Evolutionary conservation across 2,329 filamentous ascomycete genomes (phyloP).

Genomic region (Cercospora sp.): DNA sequence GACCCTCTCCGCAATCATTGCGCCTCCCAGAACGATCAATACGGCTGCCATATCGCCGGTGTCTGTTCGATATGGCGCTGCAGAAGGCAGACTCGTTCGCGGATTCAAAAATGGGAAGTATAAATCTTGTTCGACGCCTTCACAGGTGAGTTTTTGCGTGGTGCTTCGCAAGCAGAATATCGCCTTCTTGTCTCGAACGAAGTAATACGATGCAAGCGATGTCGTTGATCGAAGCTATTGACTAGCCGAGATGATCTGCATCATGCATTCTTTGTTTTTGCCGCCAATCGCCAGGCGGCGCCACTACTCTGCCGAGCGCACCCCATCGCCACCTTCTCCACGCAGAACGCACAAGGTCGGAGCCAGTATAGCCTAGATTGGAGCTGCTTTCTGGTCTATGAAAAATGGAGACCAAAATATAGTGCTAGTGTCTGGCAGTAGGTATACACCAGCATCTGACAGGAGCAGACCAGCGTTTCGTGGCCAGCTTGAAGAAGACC

Average conservation of each 20-base stretch:
- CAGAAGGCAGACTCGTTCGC: background rate
- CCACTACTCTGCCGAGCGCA: background rate
- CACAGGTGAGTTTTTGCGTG: no score
- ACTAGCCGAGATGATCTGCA: background rate
- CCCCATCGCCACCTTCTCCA: background rate
- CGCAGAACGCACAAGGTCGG: no score
- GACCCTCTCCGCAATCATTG: constrained; percentile 29
- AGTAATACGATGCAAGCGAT: background rate
- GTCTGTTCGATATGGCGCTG: background rate
- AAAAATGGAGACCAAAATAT: background rate
- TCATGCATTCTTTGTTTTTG: background rate
- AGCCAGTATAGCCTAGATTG: no score
- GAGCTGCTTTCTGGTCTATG: no score
- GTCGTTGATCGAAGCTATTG: background rate
- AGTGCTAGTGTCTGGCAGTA: background rate
- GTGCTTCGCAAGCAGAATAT: background rate
- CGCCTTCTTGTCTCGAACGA: no score
- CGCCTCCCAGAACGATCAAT: constrained; percentile 30
- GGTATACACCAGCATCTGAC: background rate
- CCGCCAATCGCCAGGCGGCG: background rate
- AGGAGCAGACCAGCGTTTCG: background rate
- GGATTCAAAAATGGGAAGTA: no score
- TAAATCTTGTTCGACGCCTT: no score
- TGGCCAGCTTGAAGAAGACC: background rate
- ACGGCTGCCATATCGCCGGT: constrained; percentile 30